Evolutionary conservation across 331 rosid species (phyloP).

Genomic region (Cucumis variabilis): DNA sequence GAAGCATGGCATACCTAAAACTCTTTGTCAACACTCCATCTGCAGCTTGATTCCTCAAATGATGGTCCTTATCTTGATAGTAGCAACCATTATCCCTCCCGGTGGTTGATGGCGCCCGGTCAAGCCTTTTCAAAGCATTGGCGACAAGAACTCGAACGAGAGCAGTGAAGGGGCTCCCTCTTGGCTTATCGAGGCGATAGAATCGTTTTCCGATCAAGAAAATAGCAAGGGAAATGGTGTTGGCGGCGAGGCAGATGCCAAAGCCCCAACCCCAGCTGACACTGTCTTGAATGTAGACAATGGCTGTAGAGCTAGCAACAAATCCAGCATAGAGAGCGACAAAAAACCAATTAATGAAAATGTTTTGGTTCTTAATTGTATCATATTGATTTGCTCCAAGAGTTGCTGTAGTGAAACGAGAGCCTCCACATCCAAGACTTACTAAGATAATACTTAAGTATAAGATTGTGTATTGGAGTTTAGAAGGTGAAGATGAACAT

Average conservation of each 20-base stretch:
- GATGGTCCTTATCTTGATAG: constrained; percentile 35
- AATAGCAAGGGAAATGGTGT: constrained; percentile 36
- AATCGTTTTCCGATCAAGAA: constrained; percentile 50
- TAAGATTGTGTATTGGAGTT: constrained; percentile 44
- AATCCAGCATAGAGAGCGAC: constrained; percentile 37
- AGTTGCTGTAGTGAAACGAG: constrained; percentile 60
- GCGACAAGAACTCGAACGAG: constrained; percentile 61
- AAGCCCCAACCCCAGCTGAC: constrained; percentile 60
- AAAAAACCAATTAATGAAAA: constrained; percentile 70
- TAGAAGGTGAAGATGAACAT: constrained; percentile 49
- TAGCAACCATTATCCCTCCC: constrained; percentile 39
- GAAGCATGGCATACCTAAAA: constrained; percentile 30
- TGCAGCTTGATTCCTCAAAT: background rate
- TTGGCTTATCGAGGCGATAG: constrained; percentile 46
- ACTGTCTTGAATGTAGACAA: constrained; percentile 54
- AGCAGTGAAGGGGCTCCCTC: constrained; percentile 52
- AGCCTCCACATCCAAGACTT: constrained; percentile 57
- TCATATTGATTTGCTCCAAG: constrained; percentile 67
- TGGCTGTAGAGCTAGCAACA: constrained; percentile 29
- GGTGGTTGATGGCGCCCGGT: constrained; percentile 24
- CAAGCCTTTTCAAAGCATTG: constrained; percentile 48
- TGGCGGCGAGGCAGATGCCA: constrained; percentile 39
- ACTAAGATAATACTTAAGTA: constrained; percentile 39
- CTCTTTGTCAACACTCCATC: constrained; percentile 34
- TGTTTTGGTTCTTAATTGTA: constrained; percentile 37